Evolutionary conservation across 805 yeast genomes (phyloP).

Genomic region (Helenozyma rhizophorensis): DNA sequence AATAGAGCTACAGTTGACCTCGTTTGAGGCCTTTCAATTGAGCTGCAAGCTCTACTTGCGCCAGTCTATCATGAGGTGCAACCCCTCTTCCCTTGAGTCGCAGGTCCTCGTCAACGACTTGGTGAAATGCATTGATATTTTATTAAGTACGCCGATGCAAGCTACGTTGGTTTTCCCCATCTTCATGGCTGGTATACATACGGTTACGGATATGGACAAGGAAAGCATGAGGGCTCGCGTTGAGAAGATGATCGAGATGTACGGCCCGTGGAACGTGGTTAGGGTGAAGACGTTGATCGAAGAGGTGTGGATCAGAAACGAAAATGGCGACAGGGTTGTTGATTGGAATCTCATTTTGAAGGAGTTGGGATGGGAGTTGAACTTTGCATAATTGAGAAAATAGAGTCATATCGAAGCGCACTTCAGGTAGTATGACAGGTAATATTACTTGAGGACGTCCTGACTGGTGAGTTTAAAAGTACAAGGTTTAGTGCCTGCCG

Average conservation of each 20-base stretch:
- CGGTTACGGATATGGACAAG: conserved; percentile 51
- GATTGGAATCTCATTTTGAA: conserved; percentile 72
- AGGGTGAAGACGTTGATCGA: conserved; percentile 43
- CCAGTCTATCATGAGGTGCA: conserved; percentile 58
- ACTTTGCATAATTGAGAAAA: conserved; percentile 61
- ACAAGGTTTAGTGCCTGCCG: too few relatives aligned
- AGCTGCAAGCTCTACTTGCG: conserved; percentile 64
- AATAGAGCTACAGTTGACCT: conserved; percentile 59
- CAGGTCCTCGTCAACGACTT: conserved; percentile 55
- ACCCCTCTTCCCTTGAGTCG: conserved; percentile 60
- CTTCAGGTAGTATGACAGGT: too few relatives aligned
- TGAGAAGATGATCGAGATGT: conserved; percentile 53
- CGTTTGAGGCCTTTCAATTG: conserved; percentile 68
- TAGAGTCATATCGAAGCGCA: too few relatives aligned
- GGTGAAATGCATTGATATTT: conserved; percentile 52
- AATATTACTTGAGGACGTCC: too few relatives aligned
- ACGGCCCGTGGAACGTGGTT: conserved; percentile 60
- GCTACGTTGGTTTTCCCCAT: conserved; percentile 72
- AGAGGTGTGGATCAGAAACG: conserved; percentile 45
- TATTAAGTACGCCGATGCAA: conserved; percentile 64
- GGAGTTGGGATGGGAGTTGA: conserved; percentile 70
- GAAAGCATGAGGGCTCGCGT: conserved; percentile 48
- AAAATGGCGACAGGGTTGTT: conserved; percentile 53
- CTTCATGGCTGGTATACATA: conserved; percentile 72
- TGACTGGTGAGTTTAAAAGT: too few relatives aligned